Percentiles rank a stretch among this genome's conserved stretches.
Conservation (phyloP, 352 stramenopile species). For the Phytophthora idaei region DNA sequence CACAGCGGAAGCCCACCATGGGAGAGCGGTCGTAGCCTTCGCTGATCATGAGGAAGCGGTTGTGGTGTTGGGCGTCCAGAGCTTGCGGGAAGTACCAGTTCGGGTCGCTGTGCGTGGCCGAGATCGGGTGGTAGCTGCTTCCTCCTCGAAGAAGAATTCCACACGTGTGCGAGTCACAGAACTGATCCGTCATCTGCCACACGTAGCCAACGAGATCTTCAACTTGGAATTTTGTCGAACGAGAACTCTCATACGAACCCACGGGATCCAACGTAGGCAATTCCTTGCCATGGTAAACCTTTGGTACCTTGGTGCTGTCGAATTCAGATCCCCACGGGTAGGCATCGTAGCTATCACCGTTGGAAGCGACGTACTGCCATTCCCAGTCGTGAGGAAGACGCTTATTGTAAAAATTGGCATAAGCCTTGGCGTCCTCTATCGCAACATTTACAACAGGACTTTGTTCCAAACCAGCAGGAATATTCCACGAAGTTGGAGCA, state of each 20-base stretch:
- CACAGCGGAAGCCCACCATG: conserved; percentile 82
- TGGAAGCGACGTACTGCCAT: conserved; percentile 87
- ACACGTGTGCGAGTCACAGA: conserved; percentile 83
- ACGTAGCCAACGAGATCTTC: conserved; percentile 84
- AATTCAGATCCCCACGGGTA: conserved; percentile 69
- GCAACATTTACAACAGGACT: conserved; percentile 80
- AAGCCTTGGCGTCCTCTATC: conserved; percentile 74
- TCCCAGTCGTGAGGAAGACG: conserved; percentile 85
- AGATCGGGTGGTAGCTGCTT: conserved; percentile 72
- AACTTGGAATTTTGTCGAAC: conserved; percentile 54
- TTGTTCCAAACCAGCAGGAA: conserved; percentile 52
- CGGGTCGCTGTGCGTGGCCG: conserved; percentile 69
- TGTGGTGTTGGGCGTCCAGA: conserved; percentile 65
- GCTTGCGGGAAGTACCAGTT: conserved; percentile 90
- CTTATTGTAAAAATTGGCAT: conserved; percentile 71
- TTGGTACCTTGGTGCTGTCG: conserved; percentile 34
- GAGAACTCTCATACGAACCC: conserved; percentile 54
- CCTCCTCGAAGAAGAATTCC: conserved; percentile 78
- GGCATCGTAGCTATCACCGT: conserved; percentile 56
- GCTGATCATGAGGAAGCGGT: conserved; percentile 77
- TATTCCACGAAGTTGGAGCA: conserved; percentile 43
- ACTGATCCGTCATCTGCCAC: conserved; percentile 89
- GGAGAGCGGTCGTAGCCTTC: conserved; percentile 76
- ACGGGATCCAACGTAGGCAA: conserved; percentile 46
- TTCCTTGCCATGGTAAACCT: conserved; percentile 41